A percentile compares a stretch with the other conserved stretches of the same genome.
phyloP scores from a whole-genome alignment of 2,329 filamentous ascomycete species.

The Clonostachys solani region DNA sequence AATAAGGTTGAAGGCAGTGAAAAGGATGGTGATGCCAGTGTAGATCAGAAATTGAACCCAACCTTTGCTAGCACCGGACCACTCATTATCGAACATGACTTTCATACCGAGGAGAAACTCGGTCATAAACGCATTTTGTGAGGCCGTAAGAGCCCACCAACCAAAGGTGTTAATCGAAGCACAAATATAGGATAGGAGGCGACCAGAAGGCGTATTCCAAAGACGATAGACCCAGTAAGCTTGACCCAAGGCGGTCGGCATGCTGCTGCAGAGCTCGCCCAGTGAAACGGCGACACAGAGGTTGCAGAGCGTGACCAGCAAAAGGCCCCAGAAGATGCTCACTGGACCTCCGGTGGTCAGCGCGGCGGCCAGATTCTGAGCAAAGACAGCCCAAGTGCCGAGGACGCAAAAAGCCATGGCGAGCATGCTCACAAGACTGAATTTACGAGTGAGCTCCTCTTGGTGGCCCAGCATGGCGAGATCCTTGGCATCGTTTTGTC shows the following conservation, averaged over 20 bases:
- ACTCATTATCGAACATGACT: constrained; percentile 43
- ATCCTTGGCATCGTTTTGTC: constrained; percentile 24
- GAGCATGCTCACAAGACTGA: constrained; percentile 51
- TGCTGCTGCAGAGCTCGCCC: constrained; percentile 51
- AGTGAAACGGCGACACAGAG: constrained; percentile 49
- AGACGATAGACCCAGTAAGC: constrained; percentile 46
- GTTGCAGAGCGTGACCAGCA: constrained; percentile 47
- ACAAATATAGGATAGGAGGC: constrained; percentile 50
- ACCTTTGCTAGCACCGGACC: constrained; percentile 35
- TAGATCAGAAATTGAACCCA: constrained; percentile 54
- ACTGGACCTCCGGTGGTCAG: constrained; percentile 50
- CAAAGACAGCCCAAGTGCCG: constrained; percentile 55
- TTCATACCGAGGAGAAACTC: constrained; percentile 54
- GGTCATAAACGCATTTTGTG: constrained; percentile 53
- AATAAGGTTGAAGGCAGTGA: constrained; percentile 46
- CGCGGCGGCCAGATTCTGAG: constrained; percentile 40
- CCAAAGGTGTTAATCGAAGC: constrained; percentile 58
- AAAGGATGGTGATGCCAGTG: constrained; percentile 38
- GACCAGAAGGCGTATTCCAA: constrained; percentile 30
- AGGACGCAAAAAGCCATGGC: constrained; percentile 52
- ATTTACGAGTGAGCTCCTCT: constrained; percentile 37
- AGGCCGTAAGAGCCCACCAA: constrained; percentile 53
- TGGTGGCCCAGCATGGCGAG: constrained; percentile 34
- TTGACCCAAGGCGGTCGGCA: constrained; percentile 57
- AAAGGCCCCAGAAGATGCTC: constrained; percentile 50